Evolutionary conservation across 1,284 basidiomycete species (phyloP).

Genomic region (Somion occarium): DNA sequence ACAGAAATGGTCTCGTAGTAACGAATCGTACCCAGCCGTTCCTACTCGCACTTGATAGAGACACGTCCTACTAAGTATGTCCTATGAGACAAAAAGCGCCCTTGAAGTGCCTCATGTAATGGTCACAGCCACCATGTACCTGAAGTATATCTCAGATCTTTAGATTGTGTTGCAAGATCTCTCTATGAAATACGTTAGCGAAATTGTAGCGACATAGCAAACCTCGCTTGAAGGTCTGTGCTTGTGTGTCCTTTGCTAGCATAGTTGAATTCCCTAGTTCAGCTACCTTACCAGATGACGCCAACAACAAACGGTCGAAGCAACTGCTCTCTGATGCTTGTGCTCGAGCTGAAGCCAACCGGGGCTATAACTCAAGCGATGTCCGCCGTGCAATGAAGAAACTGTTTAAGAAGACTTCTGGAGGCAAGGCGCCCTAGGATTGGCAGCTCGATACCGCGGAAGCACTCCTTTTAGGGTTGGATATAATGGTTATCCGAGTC

Average conservation of each 20-base stretch:
- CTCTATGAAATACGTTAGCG: not conserved
- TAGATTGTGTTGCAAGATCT: not conserved
- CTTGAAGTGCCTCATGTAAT: not conserved
- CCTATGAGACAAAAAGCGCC: not conserved
- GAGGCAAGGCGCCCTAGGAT: slow-evolving; percentile 13
- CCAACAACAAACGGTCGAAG: not conserved
- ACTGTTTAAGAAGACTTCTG: not conserved
- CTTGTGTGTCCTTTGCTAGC: not conserved
- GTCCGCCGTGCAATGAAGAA: not conserved
- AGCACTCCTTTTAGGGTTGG: slow-evolving; percentile 27
- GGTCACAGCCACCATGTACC: not conserved
- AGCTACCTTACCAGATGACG: not conserved
- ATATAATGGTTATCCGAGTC: slow-evolving; percentile 29
- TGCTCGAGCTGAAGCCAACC: not conserved
- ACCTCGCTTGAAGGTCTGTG: not conserved
- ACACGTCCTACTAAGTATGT: slow-evolving; percentile 8
- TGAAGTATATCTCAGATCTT: no score
- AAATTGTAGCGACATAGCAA: not conserved
- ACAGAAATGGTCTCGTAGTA: no score
- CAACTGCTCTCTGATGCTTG: not conserved
- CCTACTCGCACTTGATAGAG: not conserved
- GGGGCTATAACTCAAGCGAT: slow-evolving; percentile 1
- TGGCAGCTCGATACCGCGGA: slow-evolving; percentile 34
- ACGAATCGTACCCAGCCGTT: not conserved
- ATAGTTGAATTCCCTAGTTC: not conserved